phyloP scores from a whole-genome alignment of 306 rosid species.

The Cucurbita argyrosperma region DNA sequence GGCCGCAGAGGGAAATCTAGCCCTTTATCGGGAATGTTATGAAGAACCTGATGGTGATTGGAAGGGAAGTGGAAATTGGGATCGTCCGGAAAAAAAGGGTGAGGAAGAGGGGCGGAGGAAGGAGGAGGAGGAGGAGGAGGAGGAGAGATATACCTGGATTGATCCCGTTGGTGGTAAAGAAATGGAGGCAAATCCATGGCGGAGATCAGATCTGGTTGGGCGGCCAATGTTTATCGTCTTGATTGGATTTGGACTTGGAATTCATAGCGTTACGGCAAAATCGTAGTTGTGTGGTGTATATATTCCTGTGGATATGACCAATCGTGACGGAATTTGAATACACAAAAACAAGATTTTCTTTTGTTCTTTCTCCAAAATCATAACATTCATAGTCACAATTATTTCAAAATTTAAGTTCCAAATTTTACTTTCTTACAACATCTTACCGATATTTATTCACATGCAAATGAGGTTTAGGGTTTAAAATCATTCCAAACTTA shows the following conservation, averaged over 20 bases:
- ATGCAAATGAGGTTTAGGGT: too few species aligned
- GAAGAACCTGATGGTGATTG: background rate
- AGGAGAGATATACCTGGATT: slow-evolving; percentile 3
- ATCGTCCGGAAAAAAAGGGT: background rate
- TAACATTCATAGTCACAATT: too few species aligned
- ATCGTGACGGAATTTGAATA: background rate
- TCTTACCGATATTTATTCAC: too few species aligned
- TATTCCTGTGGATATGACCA: background rate
- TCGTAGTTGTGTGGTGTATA: background rate
- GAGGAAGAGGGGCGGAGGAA: slow-evolving; percentile 1
- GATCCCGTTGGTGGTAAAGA: slow-evolving; percentile 3
- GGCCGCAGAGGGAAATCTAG: background rate
- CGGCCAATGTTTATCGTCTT: slow-evolving; percentile 1
- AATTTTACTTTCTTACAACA: too few species aligned
- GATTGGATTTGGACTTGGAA: background rate
- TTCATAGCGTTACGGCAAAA: background rate
- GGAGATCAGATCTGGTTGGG: background rate
- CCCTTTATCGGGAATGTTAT: background rate
- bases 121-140: background rate
- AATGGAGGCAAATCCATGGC: slow-evolving; percentile 7
- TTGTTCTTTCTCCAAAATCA: too few species aligned
- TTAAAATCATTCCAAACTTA: too few species aligned
- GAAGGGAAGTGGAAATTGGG: background rate
- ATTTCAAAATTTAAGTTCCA: too few species aligned
- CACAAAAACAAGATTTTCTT: background rate